Conservation (phyloP, 1,284 basidiomycete species). For the Austropuccinia psidii region DNA sequence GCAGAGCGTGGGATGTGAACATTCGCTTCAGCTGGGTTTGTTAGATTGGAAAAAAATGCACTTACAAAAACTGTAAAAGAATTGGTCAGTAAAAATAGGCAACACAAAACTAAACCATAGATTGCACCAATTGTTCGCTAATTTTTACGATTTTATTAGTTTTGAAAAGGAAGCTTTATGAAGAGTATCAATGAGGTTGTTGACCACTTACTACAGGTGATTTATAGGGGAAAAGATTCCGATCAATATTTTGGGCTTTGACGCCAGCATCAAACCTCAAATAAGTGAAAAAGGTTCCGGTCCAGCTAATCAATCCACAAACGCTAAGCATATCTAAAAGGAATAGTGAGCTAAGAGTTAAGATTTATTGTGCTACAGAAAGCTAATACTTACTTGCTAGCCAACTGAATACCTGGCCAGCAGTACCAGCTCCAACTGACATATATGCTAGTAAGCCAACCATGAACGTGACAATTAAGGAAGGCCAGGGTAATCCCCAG, state of each 20-base stretch:
- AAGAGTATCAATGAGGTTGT: constrained; percentile 50
- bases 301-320: constrained; percentile 69
- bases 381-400: constrained; percentile 53
- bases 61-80: constrained; percentile 37
- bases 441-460: constrained; percentile 69
- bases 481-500: constrained; percentile 66
- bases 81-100: constrained; percentile 65
- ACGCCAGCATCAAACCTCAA: constrained; percentile 68
- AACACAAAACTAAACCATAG: constrained; percentile 56
- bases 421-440: constrained; percentile 55
- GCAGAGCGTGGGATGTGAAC: constrained; percentile 62
- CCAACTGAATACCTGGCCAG: constrained; percentile 66
- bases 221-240: constrained; percentile 60
- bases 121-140: constrained; percentile 53
- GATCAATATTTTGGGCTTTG: constrained; percentile 64
- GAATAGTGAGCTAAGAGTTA: constrained; percentile 55
- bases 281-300: constrained; percentile 70
- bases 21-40: constrained; percentile 51
- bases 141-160: not conserved
- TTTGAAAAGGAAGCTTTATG: too few relatives aligned
- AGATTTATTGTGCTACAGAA: constrained; percentile 27
- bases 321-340: constrained; percentile 49
- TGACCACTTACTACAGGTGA: constrained; percentile 55
- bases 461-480: constrained; percentile 59
- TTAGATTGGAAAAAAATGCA: not conserved